Percentiles rank a stretch among this genome's conserved stretches.
Evolutionary conservation across 306 rosid genomes (phyloP).

Genomic region (Elaeagnus macrophylla): DNA sequence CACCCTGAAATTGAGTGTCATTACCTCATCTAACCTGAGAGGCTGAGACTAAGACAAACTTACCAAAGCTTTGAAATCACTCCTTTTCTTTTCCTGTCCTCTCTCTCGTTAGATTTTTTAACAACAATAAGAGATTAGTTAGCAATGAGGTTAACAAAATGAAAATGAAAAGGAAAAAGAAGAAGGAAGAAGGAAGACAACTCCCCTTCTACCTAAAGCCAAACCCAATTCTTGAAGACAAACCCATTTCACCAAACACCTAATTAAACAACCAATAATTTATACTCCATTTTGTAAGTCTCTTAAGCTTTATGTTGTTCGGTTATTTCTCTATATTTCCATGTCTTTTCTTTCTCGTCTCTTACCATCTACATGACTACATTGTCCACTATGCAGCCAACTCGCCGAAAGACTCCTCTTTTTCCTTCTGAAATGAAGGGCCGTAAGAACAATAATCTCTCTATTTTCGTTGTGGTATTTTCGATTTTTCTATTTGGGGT

Average conservation of each 20-base stretch:
- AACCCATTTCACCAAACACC: slow-evolving; percentile 62
- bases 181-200: slow-evolving; percentile 37
- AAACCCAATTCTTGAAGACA: slow-evolving; percentile 41
- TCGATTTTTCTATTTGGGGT: slow-evolving; percentile 63
- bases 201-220: slow-evolving; percentile 45
- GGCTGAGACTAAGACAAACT: slow-evolving; percentile 32
- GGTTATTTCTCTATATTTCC: slow-evolving; percentile 38
- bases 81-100: slow-evolving; percentile 25
- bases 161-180: background rate
- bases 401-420: slow-evolving; percentile 41
- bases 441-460: slow-evolving; percentile 51
- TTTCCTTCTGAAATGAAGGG: slow-evolving; percentile 47
- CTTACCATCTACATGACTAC: background rate
- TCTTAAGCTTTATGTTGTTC: slow-evolving; percentile 19
- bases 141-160: slow-evolving; percentile 12
- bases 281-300: background rate
- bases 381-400: slow-evolving; percentile 33
- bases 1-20: background rate
- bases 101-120: slow-evolving; percentile 15
- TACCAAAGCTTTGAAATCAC: slow-evolving; percentile 51
- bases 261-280: slow-evolving; percentile 3
- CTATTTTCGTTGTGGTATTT: slow-evolving; percentile 48
- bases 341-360: slow-evolving; percentile 11
- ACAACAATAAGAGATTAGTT: slow-evolving; percentile 29
- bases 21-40: slow-evolving; percentile 30